Evolutionary conservation across 2,329 filamentous ascomycete species (phyloP).

Genomic region (Ambrosiella xylebori): DNA sequence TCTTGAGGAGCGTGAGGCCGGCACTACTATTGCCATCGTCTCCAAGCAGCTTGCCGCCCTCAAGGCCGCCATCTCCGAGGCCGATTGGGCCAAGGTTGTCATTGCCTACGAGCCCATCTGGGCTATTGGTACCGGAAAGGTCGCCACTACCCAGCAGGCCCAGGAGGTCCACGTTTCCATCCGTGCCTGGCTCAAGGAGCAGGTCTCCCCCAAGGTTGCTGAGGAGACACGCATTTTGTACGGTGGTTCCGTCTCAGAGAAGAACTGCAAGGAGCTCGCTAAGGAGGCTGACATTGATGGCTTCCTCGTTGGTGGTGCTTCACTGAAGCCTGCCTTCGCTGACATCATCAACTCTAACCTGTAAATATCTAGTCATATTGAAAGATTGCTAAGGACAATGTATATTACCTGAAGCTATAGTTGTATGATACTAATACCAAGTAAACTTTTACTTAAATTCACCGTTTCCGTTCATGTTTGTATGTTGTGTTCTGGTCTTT

Average conservation of each 20-base stretch:
- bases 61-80: conserved; percentile 44
- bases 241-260: conserved; percentile 90
- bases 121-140: conserved; percentile 87
- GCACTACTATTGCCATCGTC: conserved; percentile 72
- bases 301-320: conserved; percentile 91
- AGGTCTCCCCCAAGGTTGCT: conserved; percentile 57
- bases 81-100: conserved; percentile 84
- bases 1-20: conserved; percentile 75
- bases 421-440: conserved; percentile 4
- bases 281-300: conserved; percentile 94
- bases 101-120: conserved; percentile 98
- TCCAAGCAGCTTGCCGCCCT: conserved; percentile 74
- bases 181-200: conserved; percentile 67
- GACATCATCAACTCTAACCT: conserved; percentile 42
- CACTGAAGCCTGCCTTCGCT: conserved; percentile 79
- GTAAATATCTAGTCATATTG: conserved; percentile 20
- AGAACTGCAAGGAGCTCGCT: conserved; percentile 88
- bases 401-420: neutral
- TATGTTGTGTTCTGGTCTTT: neutral
- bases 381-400: conserved; percentile 6
- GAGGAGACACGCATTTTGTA: conserved; percentile 90
- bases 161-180: conserved; percentile 90
- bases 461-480: neutral
- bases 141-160: conserved; percentile 73
- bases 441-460: conserved; percentile 1